Percentiles rank a stretch among this genome's conserved stretches.
phyloP scores from a whole-genome alignment of 306 rosid species.

The Aeschynomene evenia region DNA sequence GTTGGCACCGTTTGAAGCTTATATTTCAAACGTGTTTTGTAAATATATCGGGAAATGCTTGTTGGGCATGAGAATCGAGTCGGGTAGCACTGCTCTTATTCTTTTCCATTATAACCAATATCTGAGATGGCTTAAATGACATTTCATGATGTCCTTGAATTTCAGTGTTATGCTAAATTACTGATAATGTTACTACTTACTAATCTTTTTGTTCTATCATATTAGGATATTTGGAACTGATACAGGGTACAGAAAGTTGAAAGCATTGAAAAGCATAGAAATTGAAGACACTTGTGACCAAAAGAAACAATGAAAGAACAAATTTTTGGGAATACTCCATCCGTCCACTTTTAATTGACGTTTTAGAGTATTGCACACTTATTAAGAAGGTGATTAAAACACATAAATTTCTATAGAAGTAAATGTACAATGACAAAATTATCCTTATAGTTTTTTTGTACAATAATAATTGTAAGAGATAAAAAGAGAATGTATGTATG shows the following conservation, averaged over 20 bases:
- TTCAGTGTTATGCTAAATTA: background rate
- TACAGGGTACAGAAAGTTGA: constrained; percentile 78
- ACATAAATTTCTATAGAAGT: too few species aligned
- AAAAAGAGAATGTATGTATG: too few species aligned
- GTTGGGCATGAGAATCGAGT: too few species aligned
- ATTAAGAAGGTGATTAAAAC: too few species aligned
- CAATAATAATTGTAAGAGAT: too few species aligned
- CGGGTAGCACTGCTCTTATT: background rate
- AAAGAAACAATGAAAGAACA: constrained; percentile 27
- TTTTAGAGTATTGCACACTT: too few species aligned
- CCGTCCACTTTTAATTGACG: too few species aligned
- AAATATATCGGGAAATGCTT: too few species aligned
- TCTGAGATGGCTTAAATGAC: constrained; percentile 6
- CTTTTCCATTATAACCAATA: background rate
- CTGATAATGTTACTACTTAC: constrained; percentile 21
- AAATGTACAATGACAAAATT: too few species aligned
- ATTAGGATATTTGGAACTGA: constrained; percentile 86
- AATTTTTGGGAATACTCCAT: constrained; percentile 23
- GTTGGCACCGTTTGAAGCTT: too few species aligned
- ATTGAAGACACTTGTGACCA: constrained; percentile 48
- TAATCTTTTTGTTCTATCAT: constrained; percentile 9
- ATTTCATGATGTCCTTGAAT: constrained; percentile 14
- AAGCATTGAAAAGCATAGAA: constrained; percentile 55
- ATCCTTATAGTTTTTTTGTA: too few species aligned
- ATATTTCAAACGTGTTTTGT: too few species aligned